Evolutionary conservation across 129 eudicot genomes (phyloP).

Genomic region (Tanacetum coccineum): DNA sequence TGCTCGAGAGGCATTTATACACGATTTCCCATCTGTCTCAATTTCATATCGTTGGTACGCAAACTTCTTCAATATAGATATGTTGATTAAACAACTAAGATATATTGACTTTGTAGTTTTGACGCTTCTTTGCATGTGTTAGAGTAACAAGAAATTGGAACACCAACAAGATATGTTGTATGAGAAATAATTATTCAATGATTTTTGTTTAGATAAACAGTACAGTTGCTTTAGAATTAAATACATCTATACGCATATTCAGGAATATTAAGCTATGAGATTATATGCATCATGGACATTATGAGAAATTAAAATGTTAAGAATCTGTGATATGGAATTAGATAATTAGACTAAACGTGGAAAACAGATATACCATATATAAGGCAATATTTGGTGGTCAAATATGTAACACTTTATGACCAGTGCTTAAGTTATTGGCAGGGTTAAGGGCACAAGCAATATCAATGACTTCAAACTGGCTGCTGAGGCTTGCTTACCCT

Average conservation of each 20-base stretch:
- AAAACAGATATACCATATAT: too few species aligned
- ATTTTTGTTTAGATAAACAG: too few species aligned
- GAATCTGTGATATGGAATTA: too few species aligned
- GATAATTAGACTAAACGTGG: too few species aligned
- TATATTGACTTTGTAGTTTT: too few species aligned
- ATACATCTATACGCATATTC: neutral
- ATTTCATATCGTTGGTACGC: conserved; percentile 86
- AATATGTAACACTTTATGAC: neutral
- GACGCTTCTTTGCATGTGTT: neutral
- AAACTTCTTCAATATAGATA: neutral
- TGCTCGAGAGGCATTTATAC: conserved; percentile 88
- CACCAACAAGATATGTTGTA: too few species aligned
- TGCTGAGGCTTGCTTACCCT: conserved; percentile 94
- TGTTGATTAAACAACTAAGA: neutral
- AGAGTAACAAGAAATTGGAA: too few species aligned
- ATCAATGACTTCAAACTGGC: conserved; percentile 57
- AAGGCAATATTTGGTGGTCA: neutral
- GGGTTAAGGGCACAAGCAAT: conserved; percentile 69
- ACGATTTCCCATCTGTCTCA: conserved; percentile 72
- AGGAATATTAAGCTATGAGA: too few species aligned
- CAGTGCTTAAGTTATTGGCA: neutral
- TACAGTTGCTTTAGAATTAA: neutral
- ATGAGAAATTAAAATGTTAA: neutral
- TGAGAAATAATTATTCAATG: too few species aligned
- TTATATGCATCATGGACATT: neutral